Evolutionary conservation across 495 filamentous ascomycete species (phyloP).

Genomic region (Lichina pygmaea): DNA sequence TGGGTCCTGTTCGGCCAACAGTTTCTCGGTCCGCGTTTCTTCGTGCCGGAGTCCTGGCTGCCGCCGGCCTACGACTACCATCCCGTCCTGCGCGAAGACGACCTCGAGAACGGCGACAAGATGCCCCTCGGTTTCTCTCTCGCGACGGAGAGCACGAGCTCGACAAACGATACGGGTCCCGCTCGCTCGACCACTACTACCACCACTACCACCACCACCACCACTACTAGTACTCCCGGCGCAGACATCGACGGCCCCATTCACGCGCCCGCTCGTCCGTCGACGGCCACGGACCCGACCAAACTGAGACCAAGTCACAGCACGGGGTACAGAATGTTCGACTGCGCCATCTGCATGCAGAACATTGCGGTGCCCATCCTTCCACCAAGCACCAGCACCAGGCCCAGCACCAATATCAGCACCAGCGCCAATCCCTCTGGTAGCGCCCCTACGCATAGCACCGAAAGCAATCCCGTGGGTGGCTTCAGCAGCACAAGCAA

Average conservation of each 20-base stretch:
- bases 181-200: slow-evolving; percentile 10
- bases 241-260: neutral
- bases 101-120: slow-evolving; percentile 37
- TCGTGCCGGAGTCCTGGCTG: slow-evolving; percentile 39
- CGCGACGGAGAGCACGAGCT: slow-evolving; percentile 3
- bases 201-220: neutral
- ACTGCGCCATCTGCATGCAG: slow-evolving; percentile 90
- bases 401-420: slow-evolving; percentile 18
- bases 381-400: slow-evolving; percentile 16
- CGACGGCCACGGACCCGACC: too few relatives aligned
- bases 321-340: slow-evolving; percentile 18
- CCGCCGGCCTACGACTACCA: slow-evolving; percentile 89
- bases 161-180: slow-evolving; percentile 8
- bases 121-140: slow-evolving; percentile 44
- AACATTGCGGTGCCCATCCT: slow-evolving; percentile 69
- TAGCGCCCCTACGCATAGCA: slow-evolving; percentile 44
- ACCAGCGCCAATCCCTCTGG: slow-evolving; percentile 26
- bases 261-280: neutral
- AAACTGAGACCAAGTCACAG: too few relatives aligned
- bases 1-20: slow-evolving; percentile 53
- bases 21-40: slow-evolving; percentile 61
- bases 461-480: too few relatives aligned
- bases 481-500: too few relatives aligned
- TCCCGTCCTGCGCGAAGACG: slow-evolving; percentile 63
- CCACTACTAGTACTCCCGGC: neutral